These are phyloP conservation scores for Heliamphora exappendiculata DNA, from an alignment of 148 eudicot genomes.

Conservation along the genomic window DNA sequence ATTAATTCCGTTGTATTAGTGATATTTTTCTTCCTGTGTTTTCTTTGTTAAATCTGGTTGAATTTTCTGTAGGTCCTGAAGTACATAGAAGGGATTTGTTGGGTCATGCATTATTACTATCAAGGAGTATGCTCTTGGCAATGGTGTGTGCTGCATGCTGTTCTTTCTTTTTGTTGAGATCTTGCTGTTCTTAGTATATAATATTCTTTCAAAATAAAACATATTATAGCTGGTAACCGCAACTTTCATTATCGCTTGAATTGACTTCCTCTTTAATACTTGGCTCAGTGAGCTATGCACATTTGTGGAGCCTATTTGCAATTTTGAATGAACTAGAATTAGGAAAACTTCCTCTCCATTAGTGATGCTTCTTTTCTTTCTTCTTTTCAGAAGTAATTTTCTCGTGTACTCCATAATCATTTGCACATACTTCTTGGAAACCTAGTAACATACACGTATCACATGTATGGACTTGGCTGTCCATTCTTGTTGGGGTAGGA, in stretches of 20 bases:
- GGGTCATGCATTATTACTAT: conserved; percentile 46
- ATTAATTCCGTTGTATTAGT: neutral
- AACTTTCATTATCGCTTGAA: neutral
- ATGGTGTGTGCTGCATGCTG: conserved; percentile 18
- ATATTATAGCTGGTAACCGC: neutral
- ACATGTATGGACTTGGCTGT: neutral
- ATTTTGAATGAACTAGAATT: neutral
- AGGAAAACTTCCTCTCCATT: neutral
- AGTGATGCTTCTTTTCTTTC: neutral
- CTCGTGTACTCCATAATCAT: too few relatives aligned
- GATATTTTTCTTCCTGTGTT: neutral
- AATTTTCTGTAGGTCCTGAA: conserved; percentile 25
- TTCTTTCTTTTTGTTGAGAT: neutral
- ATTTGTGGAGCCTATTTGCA: neutral
- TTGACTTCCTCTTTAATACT: neutral
- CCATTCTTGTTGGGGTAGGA: neutral
- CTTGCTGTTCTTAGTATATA: neutral
- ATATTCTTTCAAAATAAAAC: neutral
- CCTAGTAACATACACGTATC: too few relatives aligned
- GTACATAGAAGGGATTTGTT: conserved; percentile 36
- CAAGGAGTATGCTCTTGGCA: conserved; percentile 46
- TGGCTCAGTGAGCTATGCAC: neutral
- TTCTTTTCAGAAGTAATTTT: neutral
- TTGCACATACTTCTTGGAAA: neutral
- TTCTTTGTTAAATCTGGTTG: neutral